phyloP scores from a whole-genome alignment of 305 asterid species.

The Petunia hybrid region DNA sequence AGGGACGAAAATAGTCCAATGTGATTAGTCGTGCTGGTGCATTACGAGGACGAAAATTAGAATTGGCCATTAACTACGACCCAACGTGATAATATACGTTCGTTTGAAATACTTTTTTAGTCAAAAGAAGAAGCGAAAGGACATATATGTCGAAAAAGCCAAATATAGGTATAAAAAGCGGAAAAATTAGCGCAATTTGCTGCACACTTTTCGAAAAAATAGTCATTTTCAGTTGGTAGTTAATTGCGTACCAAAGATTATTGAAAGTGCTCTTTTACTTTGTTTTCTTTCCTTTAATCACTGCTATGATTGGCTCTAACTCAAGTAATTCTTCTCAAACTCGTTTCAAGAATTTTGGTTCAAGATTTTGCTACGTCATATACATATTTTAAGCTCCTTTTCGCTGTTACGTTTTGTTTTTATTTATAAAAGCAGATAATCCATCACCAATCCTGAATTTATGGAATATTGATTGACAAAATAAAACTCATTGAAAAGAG shows the following conservation, averaged over 20 bases:
- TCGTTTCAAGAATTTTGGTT: neutral
- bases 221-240: conserved; percentile 21
- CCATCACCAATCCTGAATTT: neutral
- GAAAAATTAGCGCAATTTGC: conserved; percentile 42
- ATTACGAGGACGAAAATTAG: too few relatives aligned
- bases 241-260: conserved; percentile 9
- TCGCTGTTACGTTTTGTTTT: neutral
- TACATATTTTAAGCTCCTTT: neutral
- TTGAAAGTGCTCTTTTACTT: neutral
- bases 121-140: neutral
- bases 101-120: neutral
- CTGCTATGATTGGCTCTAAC: neutral
- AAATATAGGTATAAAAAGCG: conserved; percentile 2
- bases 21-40: too few relatives aligned
- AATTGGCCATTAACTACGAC: too few relatives aligned
- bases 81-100: too few relatives aligned
- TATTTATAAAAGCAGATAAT: neutral
- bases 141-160: neutral
- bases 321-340: too few relatives aligned
- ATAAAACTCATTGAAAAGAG: neutral
- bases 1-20: too few relatives aligned
- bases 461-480: neutral
- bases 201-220: neutral
- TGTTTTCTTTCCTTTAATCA: conserved; percentile 34
- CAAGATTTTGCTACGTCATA: neutral